A percentile compares a stretch with the other conserved stretches of the same genome.
Conservation (phyloP, 139 green algal species). For the Haematococcus sp. region DNA sequence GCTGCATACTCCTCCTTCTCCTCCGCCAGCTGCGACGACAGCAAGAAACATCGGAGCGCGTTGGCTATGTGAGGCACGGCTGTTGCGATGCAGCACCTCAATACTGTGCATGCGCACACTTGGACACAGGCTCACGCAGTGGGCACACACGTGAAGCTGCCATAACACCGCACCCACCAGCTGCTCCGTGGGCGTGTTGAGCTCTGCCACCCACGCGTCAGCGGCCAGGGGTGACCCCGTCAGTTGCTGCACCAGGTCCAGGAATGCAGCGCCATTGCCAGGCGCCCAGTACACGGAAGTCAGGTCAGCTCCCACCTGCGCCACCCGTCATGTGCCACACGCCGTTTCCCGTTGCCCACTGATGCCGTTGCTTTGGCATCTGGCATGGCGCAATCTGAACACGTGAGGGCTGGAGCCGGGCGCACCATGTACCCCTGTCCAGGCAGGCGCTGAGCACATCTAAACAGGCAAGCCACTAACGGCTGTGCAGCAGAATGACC, state of each 20-base stretch:
- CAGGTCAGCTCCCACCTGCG: conserved; percentile 42
- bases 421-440: background rate
- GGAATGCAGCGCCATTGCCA: conserved; percentile 69
- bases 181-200: conserved; percentile 33
- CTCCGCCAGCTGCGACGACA: conserved; percentile 30
- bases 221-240: conserved; percentile 38
- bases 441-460: background rate
- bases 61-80: background rate
- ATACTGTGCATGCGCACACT: background rate
- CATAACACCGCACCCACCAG: background rate
- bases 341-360: too few species aligned
- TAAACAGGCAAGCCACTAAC: too few species aligned
- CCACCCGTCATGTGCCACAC: too few species aligned
- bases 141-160: background rate
- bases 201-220: conserved; percentile 52
- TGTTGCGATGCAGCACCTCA: too few species aligned
- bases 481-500: too few species aligned
- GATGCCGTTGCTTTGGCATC: background rate
- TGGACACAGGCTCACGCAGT: background rate
- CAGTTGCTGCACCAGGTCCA: conserved; percentile 62
- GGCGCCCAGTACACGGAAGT: conserved; percentile 59
- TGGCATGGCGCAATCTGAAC: background rate
- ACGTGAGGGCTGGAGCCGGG: background rate
- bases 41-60: background rate
- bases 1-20: conserved; percentile 61